Conservation (phyloP, 306 rosid species). For the Carpinus fangiana region DNA sequence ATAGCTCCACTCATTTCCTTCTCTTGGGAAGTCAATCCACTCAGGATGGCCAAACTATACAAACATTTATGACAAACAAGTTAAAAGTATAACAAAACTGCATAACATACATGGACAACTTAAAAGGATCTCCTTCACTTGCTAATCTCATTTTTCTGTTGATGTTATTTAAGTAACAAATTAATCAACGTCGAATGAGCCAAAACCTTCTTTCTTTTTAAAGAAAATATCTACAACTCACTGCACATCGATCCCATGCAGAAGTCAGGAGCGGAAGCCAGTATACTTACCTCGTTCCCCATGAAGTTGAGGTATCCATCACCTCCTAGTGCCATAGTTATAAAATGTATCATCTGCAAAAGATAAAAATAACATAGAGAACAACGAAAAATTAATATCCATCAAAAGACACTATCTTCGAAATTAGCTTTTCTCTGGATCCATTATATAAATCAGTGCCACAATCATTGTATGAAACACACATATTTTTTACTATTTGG, state of each 20-base stretch:
- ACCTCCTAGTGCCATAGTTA: constrained; percentile 95
- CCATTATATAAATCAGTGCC: constrained; percentile 13
- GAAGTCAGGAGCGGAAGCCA: constrained; percentile 28
- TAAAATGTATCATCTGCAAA: constrained; percentile 90
- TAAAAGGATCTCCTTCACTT: not conserved
- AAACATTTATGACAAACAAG: constrained; percentile 15
- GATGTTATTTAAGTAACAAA: not conserved
- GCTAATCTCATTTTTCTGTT: not conserved
- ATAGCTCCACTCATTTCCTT: constrained; percentile 96
- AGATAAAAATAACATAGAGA: constrained; percentile 29
- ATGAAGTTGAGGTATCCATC: constrained; percentile 97
- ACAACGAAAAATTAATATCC: constrained; percentile 15
- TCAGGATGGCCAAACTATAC: constrained; percentile 96
- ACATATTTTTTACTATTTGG: not conserved
- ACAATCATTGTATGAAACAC: not conserved
- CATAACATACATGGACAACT: constrained; percentile 18
- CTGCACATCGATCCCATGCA: constrained; percentile 12
- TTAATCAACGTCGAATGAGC: not conserved
- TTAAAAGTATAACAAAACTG: constrained; percentile 17
- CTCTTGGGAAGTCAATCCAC: constrained; percentile 99
- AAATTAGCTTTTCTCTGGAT: constrained; percentile 17
- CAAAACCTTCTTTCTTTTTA: not conserved
- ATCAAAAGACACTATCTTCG: not conserved
- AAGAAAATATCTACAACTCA: constrained; percentile 16
- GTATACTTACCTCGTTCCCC: constrained; percentile 88